Conservation (phyloP, 768 basidiomycete genomes). For the Leccinum uliginosum region DNA sequence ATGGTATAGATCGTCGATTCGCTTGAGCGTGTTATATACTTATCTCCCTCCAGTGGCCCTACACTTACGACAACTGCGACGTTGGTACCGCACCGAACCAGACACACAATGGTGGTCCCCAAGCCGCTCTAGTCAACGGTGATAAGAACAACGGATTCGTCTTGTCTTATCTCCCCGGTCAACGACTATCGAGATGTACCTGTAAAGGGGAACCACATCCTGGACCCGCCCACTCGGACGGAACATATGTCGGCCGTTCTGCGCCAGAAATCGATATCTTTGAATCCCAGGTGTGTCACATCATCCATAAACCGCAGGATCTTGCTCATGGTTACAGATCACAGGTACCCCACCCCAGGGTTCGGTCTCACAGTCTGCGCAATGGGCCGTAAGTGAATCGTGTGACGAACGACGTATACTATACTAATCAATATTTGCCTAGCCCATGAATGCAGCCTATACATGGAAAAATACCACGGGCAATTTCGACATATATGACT, state of each 20-base stretch:
- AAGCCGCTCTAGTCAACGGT: constrained; percentile 56
- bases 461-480: constrained; percentile 60
- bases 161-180: constrained; percentile 84
- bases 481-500: constrained; percentile 55
- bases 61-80: constrained; percentile 83
- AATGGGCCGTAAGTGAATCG: constrained; percentile 60
- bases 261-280: constrained; percentile 92
- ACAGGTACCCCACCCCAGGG: constrained; percentile 37
- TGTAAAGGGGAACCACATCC: constrained; percentile 85
- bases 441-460: constrained; percentile 79
- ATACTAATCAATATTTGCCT: constrained; percentile 11
- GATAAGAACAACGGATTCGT: constrained; percentile 47
- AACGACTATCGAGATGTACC: constrained; percentile 84
- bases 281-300: constrained; percentile 62
- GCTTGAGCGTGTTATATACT: constrained; percentile 1
- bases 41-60: constrained; percentile 57
- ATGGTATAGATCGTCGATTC: constrained; percentile 42
- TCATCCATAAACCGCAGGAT: neutral
- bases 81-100: constrained; percentile 92
- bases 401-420: neutral
- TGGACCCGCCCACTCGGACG: constrained; percentile 73
- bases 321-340: constrained; percentile 28
- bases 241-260: constrained; percentile 73
- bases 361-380: constrained; percentile 79
- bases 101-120: constrained; percentile 61